Base-by-base conservation (phyloP, 768 basidiomycete species). In the Fibroporia radiculosa region DNA sequence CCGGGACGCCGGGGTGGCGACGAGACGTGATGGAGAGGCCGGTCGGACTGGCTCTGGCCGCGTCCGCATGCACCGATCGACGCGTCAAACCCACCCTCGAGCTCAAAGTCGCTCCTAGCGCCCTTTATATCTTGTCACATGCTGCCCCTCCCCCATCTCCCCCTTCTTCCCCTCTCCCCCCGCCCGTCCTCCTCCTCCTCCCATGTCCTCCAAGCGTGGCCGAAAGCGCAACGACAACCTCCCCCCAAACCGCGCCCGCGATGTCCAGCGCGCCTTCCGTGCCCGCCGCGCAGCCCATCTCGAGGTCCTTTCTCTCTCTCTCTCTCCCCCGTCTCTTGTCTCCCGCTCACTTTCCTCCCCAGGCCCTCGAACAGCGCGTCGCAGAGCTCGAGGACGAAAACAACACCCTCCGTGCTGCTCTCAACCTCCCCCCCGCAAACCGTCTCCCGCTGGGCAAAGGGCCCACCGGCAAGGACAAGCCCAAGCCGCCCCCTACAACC, bases 181-280 rank as follows among this genome's bases (percentile, higher is more conserved):
- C 58, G 59, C 52, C 56, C 61, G 54, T 48, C 56, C 54, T 46
- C 56, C 45, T 33, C 38, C 44, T 56, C 55, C 55, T 54, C 48
- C 37, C 44, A 88, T 86, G 84, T 88, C 85, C 56, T 88, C 85
- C 50, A 91, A 89, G 68, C 81, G 88, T 57, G 89, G 88, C 49
- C 77, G 88, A 57, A 90, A 90, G 58, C 72, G 87, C 61, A 84
- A 86, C 63, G 82, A 86, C 63, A 82, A 77, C 56, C 75, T 86
- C 36, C 83, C 84, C 47, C 83, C 83, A 3, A 84, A 84, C 56
- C 78, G 89, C 50, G 89, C 90, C 23, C 71, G 91, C 47, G 91
- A 93, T 57, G 87, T 92, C 14, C 90, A 93, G 61, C 68, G 90
- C 58, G 90, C 89, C 7, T 93, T 93, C 69, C 76, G 90, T 50